phyloP scores from a whole-genome alignment of 768 basidiomycete genomes.

The Tulasnella sp. region DNA sequence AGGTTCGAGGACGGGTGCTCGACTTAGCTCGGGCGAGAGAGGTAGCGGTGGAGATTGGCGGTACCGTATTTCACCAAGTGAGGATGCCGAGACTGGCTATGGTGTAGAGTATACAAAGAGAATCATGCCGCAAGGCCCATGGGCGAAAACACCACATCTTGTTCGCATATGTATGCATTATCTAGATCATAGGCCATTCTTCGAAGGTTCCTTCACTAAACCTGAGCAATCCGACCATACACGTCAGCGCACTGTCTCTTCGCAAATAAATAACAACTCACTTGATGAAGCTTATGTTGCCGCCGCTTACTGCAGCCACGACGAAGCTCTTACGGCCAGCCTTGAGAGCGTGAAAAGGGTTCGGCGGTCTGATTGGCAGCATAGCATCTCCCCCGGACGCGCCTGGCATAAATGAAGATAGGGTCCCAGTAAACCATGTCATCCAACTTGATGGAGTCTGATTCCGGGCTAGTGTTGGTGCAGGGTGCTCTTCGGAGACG shows the following conservation, averaged over 20 bases:
- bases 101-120: too few species aligned
- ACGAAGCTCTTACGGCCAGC: conserved; percentile 74
- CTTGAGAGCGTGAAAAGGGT: conserved; percentile 74
- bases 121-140: too few species aligned
- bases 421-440: too few species aligned
- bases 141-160: too few species aligned
- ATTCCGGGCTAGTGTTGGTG: not conserved
- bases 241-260: not conserved
- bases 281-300: conserved; percentile 71
- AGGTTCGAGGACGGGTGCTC: too few species aligned
- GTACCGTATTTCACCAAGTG: too few species aligned
- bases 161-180: not conserved
- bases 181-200: conserved; percentile 61
- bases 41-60: too few species aligned
- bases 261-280: not conserved
- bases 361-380: conserved; percentile 22
- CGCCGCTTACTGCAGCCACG: conserved; percentile 79
- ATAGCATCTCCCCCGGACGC: too few species aligned
- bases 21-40: too few species aligned
- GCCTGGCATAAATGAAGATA: too few species aligned
- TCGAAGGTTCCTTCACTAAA: conserved; percentile 79
- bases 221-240: conserved; percentile 24
- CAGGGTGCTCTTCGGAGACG: conserved; percentile 14
- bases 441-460: too few species aligned
- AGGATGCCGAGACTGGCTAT: too few species aligned